Percentiles rank a stretch among this genome's conserved stretches.
Conservation (phyloP, 78 protist genomes). For the Pigoraptor vietnamica region DNA sequence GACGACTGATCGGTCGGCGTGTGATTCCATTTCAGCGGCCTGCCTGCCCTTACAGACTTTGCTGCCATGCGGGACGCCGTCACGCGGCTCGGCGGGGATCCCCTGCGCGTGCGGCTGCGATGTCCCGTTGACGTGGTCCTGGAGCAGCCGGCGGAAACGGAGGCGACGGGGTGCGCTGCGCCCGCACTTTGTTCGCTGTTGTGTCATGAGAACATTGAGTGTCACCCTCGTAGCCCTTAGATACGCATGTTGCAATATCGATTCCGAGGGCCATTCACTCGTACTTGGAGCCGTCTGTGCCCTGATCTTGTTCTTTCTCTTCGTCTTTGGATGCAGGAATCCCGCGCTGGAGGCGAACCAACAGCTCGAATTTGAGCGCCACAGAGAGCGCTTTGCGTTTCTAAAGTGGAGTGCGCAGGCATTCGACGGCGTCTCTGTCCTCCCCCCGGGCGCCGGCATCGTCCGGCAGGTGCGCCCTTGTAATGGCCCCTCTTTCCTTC, state of each 20-base stretch:
- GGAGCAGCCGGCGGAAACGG: neutral
- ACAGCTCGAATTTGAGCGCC: conserved; percentile 68
- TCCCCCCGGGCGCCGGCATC: conserved; percentile 89
- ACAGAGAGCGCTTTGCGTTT: conserved; percentile 74
- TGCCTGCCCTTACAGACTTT: conserved; percentile 73
- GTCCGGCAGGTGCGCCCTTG: conserved; percentile 80
- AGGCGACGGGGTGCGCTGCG: conserved; percentile 8
- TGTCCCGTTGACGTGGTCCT: conserved; percentile 69
- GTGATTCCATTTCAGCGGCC: conserved; percentile 33
- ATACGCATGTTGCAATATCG: too few species aligned
- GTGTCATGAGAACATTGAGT: too few species aligned
- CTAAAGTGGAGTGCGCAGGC: conserved; percentile 80
- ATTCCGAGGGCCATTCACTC: too few species aligned
- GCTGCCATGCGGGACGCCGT: conserved; percentile 83
- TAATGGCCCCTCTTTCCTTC: too few species aligned
- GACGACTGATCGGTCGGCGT: neutral
- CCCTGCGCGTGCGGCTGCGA: conserved; percentile 72
- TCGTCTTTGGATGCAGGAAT: too few species aligned
- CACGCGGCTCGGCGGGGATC: conserved; percentile 80
- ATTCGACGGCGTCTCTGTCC: conserved; percentile 59
- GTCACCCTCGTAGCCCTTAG: too few species aligned
- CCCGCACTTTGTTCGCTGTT: too few species aligned
- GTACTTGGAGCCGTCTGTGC: too few species aligned
- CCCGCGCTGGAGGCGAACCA: conserved; percentile 56
- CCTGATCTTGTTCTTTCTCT: too few species aligned